Conservation (phyloP, 169 alveolate species). For the Plasmodium fragile region DNA sequence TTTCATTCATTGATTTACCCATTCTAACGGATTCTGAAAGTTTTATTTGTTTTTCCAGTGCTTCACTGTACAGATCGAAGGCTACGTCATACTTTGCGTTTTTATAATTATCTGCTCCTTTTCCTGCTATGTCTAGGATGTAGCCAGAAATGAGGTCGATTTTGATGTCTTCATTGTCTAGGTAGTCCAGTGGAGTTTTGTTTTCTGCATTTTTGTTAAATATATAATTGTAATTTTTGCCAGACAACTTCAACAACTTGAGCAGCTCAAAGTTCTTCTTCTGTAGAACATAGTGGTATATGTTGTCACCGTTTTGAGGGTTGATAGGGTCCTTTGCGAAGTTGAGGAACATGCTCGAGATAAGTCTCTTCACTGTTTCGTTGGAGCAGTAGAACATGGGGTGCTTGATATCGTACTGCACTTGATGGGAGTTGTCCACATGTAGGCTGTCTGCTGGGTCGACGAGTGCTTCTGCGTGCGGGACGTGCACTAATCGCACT, state of each 20-base stretch:
- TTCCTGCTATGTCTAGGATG: slow-evolving; percentile 81
- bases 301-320: slow-evolving; percentile 79
- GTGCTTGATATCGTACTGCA: slow-evolving; percentile 57
- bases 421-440: not conserved
- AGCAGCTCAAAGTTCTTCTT: slow-evolving; percentile 75
- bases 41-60: slow-evolving; percentile 80
- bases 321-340: slow-evolving; percentile 75
- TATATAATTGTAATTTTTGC: slow-evolving; percentile 62
- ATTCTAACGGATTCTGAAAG: slow-evolving; percentile 25
- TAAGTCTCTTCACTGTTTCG: slow-evolving; percentile 36
- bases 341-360: slow-evolving; percentile 61
- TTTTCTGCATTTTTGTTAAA: slow-evolving; percentile 52
- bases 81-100: slow-evolving; percentile 78
- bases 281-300: slow-evolving; percentile 81
- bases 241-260: slow-evolving; percentile 75
- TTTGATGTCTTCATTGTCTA: slow-evolving; percentile 69
- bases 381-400: slow-evolving; percentile 70
- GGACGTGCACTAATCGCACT: not conserved
- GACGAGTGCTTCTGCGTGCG: not conserved
- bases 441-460: not conserved
- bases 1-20: slow-evolving; percentile 75
- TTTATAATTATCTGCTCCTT: slow-evolving; percentile 83
- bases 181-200: slow-evolving; percentile 81
- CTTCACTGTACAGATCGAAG: slow-evolving; percentile 78
- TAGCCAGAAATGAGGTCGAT: slow-evolving; percentile 76